Base-by-base conservation (phyloP, 176 grass and related monocot species). In the Eremochloa ophiuroides region DNA sequence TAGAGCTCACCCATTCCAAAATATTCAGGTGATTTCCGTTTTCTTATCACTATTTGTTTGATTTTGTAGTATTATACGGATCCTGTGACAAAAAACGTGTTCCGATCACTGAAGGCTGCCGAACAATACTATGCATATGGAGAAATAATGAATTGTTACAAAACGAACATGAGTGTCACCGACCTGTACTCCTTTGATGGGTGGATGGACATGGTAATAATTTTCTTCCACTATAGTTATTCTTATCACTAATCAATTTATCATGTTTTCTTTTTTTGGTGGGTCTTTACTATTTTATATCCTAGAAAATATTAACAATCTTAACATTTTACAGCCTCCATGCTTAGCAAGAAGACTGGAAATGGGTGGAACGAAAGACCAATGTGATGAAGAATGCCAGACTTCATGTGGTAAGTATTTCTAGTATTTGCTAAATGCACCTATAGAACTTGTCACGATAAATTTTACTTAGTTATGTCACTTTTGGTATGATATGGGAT, bases 131-230 rank as follows among this genome's bases (percentile, higher is more conserved):
- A 30, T 17, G 0, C 0, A 39, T 12, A 25, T 20, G 55, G 37
- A 43, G 8, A 18, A 30, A 2, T 5, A 13, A 1, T 2, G 8
- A 37, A 18, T 0, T 40, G 35, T 55, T 16, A 20, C 17, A 4
- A 13, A 6, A 55, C 74, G 20, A 18, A 1, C 26, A 27, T 29
- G 38, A 77, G 56, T 42, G 56, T 62, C 55, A 77, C 74, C 1
- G 56, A 62, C 5, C 10, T 43, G 56, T 77, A 77, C 8, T 62
- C 5, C 5, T 77, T 77, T 62, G 56, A 77, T 20, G 20, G 2
- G 14, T 62, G 56, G 16, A 22, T 38, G 6, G 56, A 77, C 42
- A 62, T 77, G 74, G 74, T 77, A 77, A 61, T 40, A n/a, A n/a
- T 61, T 0, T 40, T 58, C 34, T 76, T 39, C 6, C 3, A 14